A percentile compares a stretch with the other conserved stretches of the same genome.
phyloP scores from a whole-genome alignment of 305 asterid genomes.

The Andrographis paniculata region DNA sequence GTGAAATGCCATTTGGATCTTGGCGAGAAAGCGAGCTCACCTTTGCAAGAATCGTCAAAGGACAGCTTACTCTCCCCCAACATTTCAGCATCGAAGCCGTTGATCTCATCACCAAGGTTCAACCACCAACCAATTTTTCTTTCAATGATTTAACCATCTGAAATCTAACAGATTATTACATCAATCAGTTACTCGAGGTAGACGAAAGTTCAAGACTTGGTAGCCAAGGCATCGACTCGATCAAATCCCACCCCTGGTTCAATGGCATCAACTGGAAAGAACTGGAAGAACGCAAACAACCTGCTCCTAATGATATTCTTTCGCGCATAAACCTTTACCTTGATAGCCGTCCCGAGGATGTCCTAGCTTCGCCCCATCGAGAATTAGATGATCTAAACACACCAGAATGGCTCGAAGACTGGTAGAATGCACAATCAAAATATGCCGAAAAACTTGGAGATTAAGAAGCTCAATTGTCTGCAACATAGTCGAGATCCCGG shows the following conservation, averaged over 20 bases:
- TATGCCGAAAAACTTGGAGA: not conserved
- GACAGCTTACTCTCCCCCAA: conserved; percentile 72
- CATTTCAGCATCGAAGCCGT: conserved; percentile 54
- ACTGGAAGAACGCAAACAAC: conserved; percentile 33
- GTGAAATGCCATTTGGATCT: conserved; percentile 96
- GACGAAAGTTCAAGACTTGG: conserved; percentile 80
- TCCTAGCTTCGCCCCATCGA: conserved; percentile 30
- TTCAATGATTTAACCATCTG: not conserved
- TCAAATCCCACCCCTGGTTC: conserved; percentile 88
- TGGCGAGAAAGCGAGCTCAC: conserved; percentile 97
- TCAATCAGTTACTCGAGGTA: conserved; percentile 69
- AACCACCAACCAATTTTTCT: conserved; percentile 5
- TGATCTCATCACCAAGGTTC: conserved; percentile 82
- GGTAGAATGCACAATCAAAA: conserved; percentile 32
- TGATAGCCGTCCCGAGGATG: conserved; percentile 40
- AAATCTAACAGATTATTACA: conserved; percentile 14
- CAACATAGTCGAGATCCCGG: not conserved
- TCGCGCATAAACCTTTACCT: conserved; percentile 56
- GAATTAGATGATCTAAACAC: conserved; percentile 52
- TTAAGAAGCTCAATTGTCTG: not conserved
- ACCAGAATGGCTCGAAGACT: conserved; percentile 87
- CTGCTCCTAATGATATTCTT: conserved; percentile 51
- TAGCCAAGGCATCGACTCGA: conserved; percentile 51
- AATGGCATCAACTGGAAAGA: conserved; percentile 62
- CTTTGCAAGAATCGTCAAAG: conserved; percentile 74